These are phyloP conservation scores for Aspergillus mulundensis DNA, from an alignment of 495 filamentous ascomycete genomes.

Conservation along the genomic window DNA sequence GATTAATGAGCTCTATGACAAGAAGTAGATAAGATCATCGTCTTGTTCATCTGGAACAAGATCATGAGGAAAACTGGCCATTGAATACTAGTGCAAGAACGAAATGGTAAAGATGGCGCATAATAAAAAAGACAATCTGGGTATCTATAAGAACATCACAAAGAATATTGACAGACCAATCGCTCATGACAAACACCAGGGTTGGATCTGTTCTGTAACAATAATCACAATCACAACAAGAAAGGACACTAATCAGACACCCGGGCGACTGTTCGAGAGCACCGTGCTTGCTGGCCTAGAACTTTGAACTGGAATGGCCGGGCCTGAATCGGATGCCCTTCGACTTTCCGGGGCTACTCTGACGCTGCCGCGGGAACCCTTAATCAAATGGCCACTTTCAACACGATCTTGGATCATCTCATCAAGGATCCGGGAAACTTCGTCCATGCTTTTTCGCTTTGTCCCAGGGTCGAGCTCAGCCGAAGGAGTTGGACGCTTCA, in stretches of 20 bases:
- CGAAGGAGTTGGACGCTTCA: conserved; percentile 20
- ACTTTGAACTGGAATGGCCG: too few species aligned
- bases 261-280: not conserved
- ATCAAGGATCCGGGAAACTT: conserved; percentile 85
- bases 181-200: not conserved
- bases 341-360: conserved; percentile 39
- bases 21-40: too few species aligned
- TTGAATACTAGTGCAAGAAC: not conserved
- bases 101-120: too few species aligned
- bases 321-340: conserved; percentile 31
- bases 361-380: conserved; percentile 55
- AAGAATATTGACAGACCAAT: not conserved
- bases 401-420: conserved; percentile 91
- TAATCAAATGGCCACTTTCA: conserved; percentile 61
- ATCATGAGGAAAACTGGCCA: not conserved
- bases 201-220: not conserved
- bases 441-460: conserved; percentile 70
- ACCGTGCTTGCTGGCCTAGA: not conserved
- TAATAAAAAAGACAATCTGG: conserved; percentile 18
- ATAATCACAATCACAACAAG: not conserved
- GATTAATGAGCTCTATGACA: too few species aligned
- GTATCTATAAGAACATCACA: conserved; percentile 18
- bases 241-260: not conserved
- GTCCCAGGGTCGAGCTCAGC: conserved; percentile 35
- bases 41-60: too few species aligned